Percentiles rank a stretch among this genome's conserved stretches.
Evolutionary conservation across 108 stramenopile genomes (phyloP).

Genomic region (Nitzschia sp.): DNA sequence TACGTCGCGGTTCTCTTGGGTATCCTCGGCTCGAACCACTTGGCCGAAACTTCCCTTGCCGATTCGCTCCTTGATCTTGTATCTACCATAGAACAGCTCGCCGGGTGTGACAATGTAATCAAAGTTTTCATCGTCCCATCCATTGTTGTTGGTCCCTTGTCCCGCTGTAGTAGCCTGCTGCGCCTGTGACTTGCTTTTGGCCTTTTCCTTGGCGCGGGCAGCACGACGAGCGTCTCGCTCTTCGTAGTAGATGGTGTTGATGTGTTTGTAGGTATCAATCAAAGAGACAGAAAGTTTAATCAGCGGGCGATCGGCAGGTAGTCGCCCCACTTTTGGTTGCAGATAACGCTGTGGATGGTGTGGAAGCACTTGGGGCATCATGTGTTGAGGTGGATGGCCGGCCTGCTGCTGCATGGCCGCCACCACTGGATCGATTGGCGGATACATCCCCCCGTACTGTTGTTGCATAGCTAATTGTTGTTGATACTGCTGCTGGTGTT

Average conservation of each 20-base stretch:
- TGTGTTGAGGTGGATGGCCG: conserved; percentile 21
- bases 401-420: conserved; percentile 22
- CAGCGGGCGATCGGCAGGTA: conserved; percentile 77
- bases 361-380: conserved; percentile 5
- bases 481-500: conserved; percentile 24
- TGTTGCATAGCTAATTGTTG: conserved; percentile 43
- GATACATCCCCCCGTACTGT: conserved; percentile 23
- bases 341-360: conserved; percentile 22
- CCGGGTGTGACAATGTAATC: conserved; percentile 91
- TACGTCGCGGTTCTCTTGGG: conserved; percentile 70
- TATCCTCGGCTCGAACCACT: conserved; percentile 88
- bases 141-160: conserved; percentile 65
- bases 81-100: conserved; percentile 85
- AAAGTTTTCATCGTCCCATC: conserved; percentile 98
- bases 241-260: conserved; percentile 93
- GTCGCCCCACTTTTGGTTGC: conserved; percentile 43
- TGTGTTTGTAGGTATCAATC: conserved; percentile 94
- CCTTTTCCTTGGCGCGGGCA: conserved; percentile 60
- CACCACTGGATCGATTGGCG: conserved; percentile 17
- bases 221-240: conserved; percentile 76
- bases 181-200: conserved; percentile 12
- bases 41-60: conserved; percentile 98
- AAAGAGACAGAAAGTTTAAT: conserved; percentile 86
- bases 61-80: conserved; percentile 91
- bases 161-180: conserved; percentile 1